phyloP scores from a whole-genome alignment of 2,329 filamentous ascomycete species.

The Alternaria dauci region DNA sequence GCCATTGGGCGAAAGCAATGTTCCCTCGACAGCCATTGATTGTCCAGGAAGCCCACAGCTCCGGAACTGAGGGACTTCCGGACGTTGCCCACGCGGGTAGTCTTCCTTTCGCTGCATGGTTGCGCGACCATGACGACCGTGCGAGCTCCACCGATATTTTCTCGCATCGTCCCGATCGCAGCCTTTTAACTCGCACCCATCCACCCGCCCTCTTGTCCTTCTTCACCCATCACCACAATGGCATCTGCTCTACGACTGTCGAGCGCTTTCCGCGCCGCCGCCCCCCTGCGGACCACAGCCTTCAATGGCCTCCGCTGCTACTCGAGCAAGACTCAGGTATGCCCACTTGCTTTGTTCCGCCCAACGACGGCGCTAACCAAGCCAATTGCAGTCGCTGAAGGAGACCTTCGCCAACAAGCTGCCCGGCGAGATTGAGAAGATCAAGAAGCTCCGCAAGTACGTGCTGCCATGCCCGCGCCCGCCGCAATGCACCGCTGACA shows the following conservation, averaged over 20 bases:
- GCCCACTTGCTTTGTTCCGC: slow-evolving; percentile 30
- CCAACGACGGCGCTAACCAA: slow-evolving; percentile 37
- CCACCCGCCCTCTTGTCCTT: slow-evolving; percentile 47
- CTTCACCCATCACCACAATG: slow-evolving; percentile 66
- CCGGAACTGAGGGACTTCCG: slow-evolving; percentile 19
- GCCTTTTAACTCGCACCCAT: slow-evolving; percentile 40
- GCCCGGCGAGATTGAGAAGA: slow-evolving; percentile 96
- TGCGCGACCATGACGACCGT: slow-evolving; percentile 18
- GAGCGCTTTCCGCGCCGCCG: slow-evolving; percentile 78
- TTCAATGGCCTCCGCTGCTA: slow-evolving; percentile 90
- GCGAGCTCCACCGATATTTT: slow-evolving; percentile 38
- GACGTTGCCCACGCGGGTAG: slow-evolving; percentile 15
- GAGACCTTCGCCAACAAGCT: slow-evolving; percentile 97
- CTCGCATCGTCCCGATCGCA: slow-evolving; percentile 30
- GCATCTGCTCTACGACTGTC: slow-evolving; percentile 83
- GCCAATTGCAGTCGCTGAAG: slow-evolving; percentile 79
- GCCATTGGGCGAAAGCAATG: not conserved
- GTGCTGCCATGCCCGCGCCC: slow-evolving; percentile 14
- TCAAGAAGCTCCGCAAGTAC: slow-evolving; percentile 98
- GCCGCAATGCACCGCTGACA: slow-evolving; percentile 36
- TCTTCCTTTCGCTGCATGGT: slow-evolving; percentile 9
- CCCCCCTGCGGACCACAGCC: slow-evolving; percentile 71
- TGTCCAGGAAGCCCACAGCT: not conserved
- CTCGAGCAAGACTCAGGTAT: slow-evolving; percentile 87
- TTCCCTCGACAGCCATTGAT: slow-evolving; percentile 1